Conservation (phyloP, 768 basidiomycete species). For the Steccherinum ochraceum region DNA sequence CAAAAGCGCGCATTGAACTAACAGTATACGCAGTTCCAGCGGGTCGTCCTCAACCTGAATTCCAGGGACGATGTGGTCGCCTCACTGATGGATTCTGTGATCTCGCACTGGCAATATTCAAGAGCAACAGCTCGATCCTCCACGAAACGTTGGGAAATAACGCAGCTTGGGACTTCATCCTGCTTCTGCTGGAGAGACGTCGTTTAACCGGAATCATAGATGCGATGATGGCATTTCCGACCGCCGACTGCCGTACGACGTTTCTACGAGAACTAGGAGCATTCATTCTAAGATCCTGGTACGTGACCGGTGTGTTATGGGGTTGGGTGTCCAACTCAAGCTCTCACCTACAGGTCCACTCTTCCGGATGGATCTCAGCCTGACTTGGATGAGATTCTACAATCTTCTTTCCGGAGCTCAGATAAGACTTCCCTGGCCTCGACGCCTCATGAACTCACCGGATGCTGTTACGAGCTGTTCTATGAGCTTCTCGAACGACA, state of each 20-base stretch:
- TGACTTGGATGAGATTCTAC: background rate
- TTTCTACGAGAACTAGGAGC: background rate
- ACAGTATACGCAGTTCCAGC: too few species aligned
- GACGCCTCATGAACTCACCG: too few species aligned
- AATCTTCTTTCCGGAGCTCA: background rate
- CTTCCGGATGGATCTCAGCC: background rate
- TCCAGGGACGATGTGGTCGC: too few species aligned
- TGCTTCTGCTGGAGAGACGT: background rate
- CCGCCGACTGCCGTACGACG: too few species aligned
- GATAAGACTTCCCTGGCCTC: too few species aligned
- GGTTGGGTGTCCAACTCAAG: too few species aligned
- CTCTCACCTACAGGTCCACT: background rate
- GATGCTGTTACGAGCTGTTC: background rate
- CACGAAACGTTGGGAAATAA: background rate
- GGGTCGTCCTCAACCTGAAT: too few species aligned
- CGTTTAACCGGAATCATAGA: background rate
- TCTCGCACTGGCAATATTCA: background rate
- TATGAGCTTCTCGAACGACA: background rate
- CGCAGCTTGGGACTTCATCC: background rate
- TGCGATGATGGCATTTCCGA: too few species aligned
- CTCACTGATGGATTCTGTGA: background rate
- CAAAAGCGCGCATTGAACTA: too few species aligned
- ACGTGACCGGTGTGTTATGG: too few species aligned
- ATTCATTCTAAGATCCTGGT: background rate
- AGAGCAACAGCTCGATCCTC: background rate